Percentiles rank a stretch among this genome's conserved stretches.
Evolutionary conservation across 371 early-diverging fungal genomes (phyloP).

Genomic region (Hamiltosporidium magnivora): DNA sequence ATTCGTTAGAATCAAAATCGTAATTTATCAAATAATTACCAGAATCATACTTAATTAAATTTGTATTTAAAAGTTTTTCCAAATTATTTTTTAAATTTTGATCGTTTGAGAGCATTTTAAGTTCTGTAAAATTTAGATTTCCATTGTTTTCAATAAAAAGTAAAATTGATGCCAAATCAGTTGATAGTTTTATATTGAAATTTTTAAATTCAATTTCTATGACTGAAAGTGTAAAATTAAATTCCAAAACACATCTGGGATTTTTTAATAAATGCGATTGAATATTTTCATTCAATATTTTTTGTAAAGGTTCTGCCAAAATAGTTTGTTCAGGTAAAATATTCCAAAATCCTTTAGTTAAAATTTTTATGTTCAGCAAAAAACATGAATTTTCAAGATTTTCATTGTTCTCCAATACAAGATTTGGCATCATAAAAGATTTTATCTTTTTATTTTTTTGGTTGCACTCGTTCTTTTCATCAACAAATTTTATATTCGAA

Average conservation of each 20-base stretch:
- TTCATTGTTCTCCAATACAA: too few relatives aligned
- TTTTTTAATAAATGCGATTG: not conserved
- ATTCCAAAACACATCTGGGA: constrained; percentile 4
- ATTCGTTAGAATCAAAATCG: not conserved
- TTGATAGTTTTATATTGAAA: constrained; percentile 8
- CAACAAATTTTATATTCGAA: too few relatives aligned
- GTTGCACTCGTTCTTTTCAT: too few relatives aligned
- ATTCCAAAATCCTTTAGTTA: constrained; percentile 24
- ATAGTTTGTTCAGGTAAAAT: constrained; percentile 6
- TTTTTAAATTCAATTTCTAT: constrained; percentile 20
- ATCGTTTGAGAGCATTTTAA: not conserved
- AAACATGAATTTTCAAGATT: too few relatives aligned
- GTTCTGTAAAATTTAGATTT: not conserved
- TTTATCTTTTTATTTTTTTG: too few relatives aligned
- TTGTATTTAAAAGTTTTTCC: not conserved
- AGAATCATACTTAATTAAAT: not conserved
- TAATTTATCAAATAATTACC: not conserved
- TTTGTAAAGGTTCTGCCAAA: not conserved
- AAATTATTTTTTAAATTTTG: not conserved
- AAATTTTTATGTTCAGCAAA: not conserved
- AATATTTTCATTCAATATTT: not conserved
- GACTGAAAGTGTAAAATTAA: constrained; percentile 11
- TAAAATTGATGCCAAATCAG: constrained; percentile 14
- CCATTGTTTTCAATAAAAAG: constrained; percentile 9
- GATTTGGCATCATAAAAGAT: too few relatives aligned